Conservation (phyloP, 2,329 filamentous ascomycete species). For the Aspergillus pseudoglaucus region DNA sequence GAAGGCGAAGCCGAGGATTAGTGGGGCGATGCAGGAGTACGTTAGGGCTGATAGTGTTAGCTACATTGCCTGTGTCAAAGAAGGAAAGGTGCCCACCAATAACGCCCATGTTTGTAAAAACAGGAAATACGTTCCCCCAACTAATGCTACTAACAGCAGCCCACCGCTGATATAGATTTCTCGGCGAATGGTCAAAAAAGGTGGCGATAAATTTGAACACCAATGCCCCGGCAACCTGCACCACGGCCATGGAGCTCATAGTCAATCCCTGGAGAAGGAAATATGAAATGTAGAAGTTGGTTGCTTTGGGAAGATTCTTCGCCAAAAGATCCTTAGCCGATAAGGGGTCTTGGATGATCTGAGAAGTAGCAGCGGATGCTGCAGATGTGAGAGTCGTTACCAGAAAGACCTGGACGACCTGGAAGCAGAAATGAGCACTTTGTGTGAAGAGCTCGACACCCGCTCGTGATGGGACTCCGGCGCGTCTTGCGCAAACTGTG, state of each 20-base stretch:
- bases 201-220: conserved; percentile 68
- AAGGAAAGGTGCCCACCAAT: conserved; percentile 54
- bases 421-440: conserved; percentile 70
- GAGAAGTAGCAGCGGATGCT: conserved; percentile 62
- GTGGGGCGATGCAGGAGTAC: conserved; percentile 79
- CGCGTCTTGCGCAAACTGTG: conserved; percentile 65
- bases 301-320: conserved; percentile 70
- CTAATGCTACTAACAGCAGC: conserved; percentile 64
- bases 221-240: conserved; percentile 66
- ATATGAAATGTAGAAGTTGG: conserved; percentile 94
- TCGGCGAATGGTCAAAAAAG: conserved; percentile 63
- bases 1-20: conserved; percentile 75
- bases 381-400: conserved; percentile 78
- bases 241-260: conserved; percentile 64
- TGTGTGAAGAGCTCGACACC: conserved; percentile 83
- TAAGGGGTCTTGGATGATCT: conserved; percentile 60
- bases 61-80: neutral
- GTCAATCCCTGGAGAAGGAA: conserved; percentile 86
- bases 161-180: conserved; percentile 71
- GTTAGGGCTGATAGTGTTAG: conserved; percentile 57
- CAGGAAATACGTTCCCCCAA: conserved; percentile 77
- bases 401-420: conserved; percentile 82
- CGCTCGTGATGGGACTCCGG: conserved; percentile 72
- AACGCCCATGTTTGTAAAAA: conserved; percentile 72
- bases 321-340: conserved; percentile 62